Evolutionary conservation across 805 yeast genomes (phyloP), one percentile per base, ranked within the genome.

Genomic region (Wickerhamomyces canadensis): DNA sequence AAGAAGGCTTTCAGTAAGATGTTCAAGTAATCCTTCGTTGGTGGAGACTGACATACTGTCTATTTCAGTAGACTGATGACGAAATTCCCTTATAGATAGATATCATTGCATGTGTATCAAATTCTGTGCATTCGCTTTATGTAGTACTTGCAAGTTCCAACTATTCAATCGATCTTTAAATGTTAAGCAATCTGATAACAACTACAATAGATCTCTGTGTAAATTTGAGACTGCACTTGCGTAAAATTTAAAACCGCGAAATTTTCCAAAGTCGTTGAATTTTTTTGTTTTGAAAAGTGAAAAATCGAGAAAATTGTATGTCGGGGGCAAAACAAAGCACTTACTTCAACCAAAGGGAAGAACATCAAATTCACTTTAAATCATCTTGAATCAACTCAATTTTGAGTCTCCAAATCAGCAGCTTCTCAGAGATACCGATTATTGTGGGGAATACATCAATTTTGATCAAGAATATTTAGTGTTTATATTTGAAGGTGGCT

Each of bases 1-100:
- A 83, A 78, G 64, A 80, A 79, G 49, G 85, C 88, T 1, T 72
- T 80, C 66, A 67, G 84, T 38, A 84, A 82, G 57, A 77, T 84
- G 67, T 84, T 84, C 47, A 37, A 50, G 5, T 62, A 47, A 39
- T 19, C 9, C 16, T 7, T 21, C 10, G 10, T 21, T 21, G 23
- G 23, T 21, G 10, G 23, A 21, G n/a, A n/a, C n/a, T n/a, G n/a
- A n/a, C n/a, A n/a, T n/a, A n/a, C n/a, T n/a, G n/a, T n/a, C n/a
- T n/a, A n/a, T n/a, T n/a, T n/a, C n/a, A n/a, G n/a, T n/a, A n/a
- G n/a, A n/a, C n/a, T n/a, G n/a, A n/a, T n/a, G n/a, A n/a, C n/a
- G n/a, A n/a, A n/a, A n/a, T n/a, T n/a, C n/a, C n/a, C n/a, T n/a
- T n/a, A n/a, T n/a, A n/a, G n/a, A n/a, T n/a, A 31, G 25, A 22